These are phyloP conservation scores for Kodamaea hsintzibuensis DNA, from an alignment of 805 yeast species.

Conservation along the genomic window DNA sequence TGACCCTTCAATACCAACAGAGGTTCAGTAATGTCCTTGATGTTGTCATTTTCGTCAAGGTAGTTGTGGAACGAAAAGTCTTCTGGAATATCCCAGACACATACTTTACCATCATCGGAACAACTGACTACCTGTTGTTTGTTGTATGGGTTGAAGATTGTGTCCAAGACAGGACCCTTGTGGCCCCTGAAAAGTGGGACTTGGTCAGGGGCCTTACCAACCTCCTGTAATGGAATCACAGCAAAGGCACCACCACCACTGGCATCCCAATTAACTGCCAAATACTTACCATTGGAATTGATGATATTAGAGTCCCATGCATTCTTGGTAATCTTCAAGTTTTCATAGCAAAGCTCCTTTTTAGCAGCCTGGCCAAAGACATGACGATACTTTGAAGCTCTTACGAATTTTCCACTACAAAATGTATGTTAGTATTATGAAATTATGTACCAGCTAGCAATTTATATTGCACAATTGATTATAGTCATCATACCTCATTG, in stretches of 20 bases:
- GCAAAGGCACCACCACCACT: slow-evolving; percentile 99
- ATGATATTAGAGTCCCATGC: slow-evolving; percentile 96
- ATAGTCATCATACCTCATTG: not conserved
- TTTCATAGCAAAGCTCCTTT: slow-evolving; percentile 72
- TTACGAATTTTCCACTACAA: slow-evolving; percentile 81
- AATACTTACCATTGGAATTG: slow-evolving; percentile 80
- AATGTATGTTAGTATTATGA: slow-evolving; percentile 14
- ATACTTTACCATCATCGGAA: slow-evolving; percentile 52
- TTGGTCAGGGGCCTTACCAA: slow-evolving; percentile 90
- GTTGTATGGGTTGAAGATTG: slow-evolving; percentile 93
- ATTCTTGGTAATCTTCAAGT: slow-evolving; percentile 76
- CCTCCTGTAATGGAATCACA: slow-evolving; percentile 80
- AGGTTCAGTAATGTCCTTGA: slow-evolving; percentile 69
- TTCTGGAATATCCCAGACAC: slow-evolving; percentile 85
- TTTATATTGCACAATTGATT: slow-evolving; percentile 1
- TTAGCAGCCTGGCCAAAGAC: slow-evolving; percentile 86
- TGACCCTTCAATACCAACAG: slow-evolving; percentile 77
- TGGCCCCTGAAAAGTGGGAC: slow-evolving; percentile 95
- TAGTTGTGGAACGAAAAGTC: slow-evolving; percentile 71
- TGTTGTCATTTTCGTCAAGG: slow-evolving; percentile 52
- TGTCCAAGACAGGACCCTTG: slow-evolving; percentile 91
- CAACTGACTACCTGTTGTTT: slow-evolving; percentile 46
- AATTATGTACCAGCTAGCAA: no score
- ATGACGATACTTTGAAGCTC: slow-evolving; percentile 96
- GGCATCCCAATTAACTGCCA: slow-evolving; percentile 89